These are phyloP conservation scores for Pythium dissotocum DNA, from an alignment of 352 stramenopile genomes.

Conservation along the genomic window DNA sequence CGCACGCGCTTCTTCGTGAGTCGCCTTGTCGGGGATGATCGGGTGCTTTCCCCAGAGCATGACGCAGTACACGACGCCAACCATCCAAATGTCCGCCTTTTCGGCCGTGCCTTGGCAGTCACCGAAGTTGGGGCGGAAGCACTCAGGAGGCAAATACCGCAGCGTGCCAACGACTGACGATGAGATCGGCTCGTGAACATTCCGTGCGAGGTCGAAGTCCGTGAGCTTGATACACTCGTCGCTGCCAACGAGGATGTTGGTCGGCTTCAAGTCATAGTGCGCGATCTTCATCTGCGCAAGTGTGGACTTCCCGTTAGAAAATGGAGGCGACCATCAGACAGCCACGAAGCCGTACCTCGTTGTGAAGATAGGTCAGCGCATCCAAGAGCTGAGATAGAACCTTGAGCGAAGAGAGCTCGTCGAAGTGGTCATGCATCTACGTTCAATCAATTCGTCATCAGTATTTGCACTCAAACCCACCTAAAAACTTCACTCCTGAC, in stretches of 20 bases:
- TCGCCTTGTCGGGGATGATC: conserved; percentile 61
- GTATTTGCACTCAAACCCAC: background rate
- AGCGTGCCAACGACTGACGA: conserved; percentile 73
- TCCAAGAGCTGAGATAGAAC: conserved; percentile 67
- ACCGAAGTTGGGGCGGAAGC: conserved; percentile 55
- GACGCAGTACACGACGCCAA: conserved; percentile 74
- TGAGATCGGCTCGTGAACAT: conserved; percentile 50
- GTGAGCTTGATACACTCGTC: conserved; percentile 88
- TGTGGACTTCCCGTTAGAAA: background rate
- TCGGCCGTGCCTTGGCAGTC: conserved; percentile 68
- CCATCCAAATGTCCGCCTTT: conserved; percentile 85
- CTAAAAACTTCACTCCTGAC: background rate
- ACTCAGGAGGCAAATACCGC: conserved; percentile 76
- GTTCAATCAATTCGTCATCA: background rate
- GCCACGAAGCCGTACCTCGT: conserved; percentile 42
- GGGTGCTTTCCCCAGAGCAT: conserved; percentile 81
- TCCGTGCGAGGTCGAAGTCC: conserved; percentile 89
- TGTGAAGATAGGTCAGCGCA: conserved; percentile 71
- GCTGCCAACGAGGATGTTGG: conserved; percentile 94
- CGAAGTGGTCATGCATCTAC: conserved; percentile 61
- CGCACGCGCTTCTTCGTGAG: conserved; percentile 44
- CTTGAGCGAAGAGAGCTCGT: conserved; percentile 60
- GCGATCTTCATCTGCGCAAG: conserved; percentile 61
- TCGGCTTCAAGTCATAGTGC: conserved; percentile 96
- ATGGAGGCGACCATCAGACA: background rate